Evolutionary conservation across 352 stramenopile genomes (phyloP), one percentile per base, ranked within the genome.

Genomic region (Pythium scleroteichum): DNA sequence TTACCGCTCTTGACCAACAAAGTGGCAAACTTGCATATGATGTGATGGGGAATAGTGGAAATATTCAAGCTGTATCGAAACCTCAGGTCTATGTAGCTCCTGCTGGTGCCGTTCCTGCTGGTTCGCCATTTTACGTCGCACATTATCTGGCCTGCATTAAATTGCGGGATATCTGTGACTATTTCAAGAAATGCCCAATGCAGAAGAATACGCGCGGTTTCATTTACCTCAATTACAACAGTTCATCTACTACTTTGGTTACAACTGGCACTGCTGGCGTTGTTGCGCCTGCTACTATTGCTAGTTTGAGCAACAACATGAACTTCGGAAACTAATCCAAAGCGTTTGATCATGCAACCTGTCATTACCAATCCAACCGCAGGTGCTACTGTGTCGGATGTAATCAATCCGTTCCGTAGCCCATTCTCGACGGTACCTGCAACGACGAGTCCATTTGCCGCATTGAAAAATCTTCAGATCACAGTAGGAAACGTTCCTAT

Each of bases 401-500:
- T 19, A 2, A 68, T 71, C 32, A 62, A 62, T 52, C 54, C 54
- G 3, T 54, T 62, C 44, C 54, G 54, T 48, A 62, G 54, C 46
- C 54, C 54, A 26, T 62, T 62, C 35, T 62, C 54, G 41, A 62
- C 68, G 12, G 35, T 75, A 32, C 62, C 62, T 12, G 62, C 62
- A 23, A 71, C 62, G 27, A 62, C 46, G 19, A 44, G 9, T 35
- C 63, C 56, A 53, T 69, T 69, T 45, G 62, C 49, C 32, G 40
- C 29, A n/a, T 26, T 69, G 2, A 64, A 63, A 19, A 67, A 67
- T 20, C 42, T 71, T 1, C 64, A 71, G 41, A 22, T 67, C 14
- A 71, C 64, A 1, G 64, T 71, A 10, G 64, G 64, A 10, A 71
- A 71, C 42, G 26, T 68, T 2, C 58, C 64, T 1, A 55, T 61